A percentile compares a stretch with the other conserved stretches of the same genome.
phyloP scores from a whole-genome alignment of 176 grass and related monocot genomes.

The Aegilops tauschii region DNA sequence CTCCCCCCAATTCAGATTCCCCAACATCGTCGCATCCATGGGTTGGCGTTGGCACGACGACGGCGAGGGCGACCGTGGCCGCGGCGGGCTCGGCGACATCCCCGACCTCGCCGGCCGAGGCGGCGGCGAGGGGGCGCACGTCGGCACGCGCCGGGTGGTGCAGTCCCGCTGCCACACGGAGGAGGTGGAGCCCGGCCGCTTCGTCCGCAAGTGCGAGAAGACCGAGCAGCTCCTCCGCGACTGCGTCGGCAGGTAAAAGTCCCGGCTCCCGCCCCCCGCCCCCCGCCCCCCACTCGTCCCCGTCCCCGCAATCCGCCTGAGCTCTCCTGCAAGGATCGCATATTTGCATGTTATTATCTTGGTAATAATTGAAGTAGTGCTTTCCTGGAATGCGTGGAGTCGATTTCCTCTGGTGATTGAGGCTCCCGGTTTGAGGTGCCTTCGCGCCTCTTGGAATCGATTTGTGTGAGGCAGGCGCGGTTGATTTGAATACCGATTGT shows the following conservation, averaged over 20 bases:
- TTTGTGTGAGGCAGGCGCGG: neutral
- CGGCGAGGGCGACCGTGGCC: conserved; percentile 19
- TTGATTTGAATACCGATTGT: neutral
- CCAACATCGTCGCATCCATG: conserved; percentile 35
- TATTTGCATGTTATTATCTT: neutral
- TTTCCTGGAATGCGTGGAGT: neutral
- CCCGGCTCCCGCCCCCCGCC: neutral
- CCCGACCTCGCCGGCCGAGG: conserved; percentile 19
- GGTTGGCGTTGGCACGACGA: conserved; percentile 71
- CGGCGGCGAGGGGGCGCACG: conserved; percentile 1
- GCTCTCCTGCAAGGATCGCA: neutral
- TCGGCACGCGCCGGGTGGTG: conserved; percentile 58
- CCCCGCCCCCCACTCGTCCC: no score
- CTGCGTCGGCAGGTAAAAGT: conserved; percentile 46
- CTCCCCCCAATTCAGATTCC: neutral
- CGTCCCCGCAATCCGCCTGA: no score
- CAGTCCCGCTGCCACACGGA: conserved; percentile 70
- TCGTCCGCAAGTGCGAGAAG: conserved; percentile 85
- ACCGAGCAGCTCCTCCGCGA: conserved; percentile 68
- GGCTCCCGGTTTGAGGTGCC: neutral
- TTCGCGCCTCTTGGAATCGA: neutral
- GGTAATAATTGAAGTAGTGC: neutral
- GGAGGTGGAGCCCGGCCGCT: conserved; percentile 78
- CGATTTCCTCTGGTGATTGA: neutral
- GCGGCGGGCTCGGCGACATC: conserved; percentile 38